Evolutionary conservation across 805 yeast species (phyloP).

Genomic region (Barnettozyma vustinii): DNA sequence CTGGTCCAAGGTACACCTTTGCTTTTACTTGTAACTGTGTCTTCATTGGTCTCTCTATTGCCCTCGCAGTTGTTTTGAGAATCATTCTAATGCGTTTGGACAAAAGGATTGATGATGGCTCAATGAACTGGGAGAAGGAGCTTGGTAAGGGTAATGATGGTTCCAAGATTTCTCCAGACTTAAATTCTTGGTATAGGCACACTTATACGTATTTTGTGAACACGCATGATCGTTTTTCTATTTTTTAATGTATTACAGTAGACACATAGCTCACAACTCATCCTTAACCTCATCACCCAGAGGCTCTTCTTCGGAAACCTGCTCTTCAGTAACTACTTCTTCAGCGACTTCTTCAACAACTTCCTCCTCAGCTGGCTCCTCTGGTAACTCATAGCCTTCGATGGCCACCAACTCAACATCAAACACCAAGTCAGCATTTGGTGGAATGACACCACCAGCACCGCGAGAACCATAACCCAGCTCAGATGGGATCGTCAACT

Average conservation of each 20-base stretch:
- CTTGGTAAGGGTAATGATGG: constrained; percentile 40
- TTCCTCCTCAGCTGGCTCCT: constrained; percentile 1
- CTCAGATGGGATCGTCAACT: constrained; percentile 69
- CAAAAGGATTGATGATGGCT: constrained; percentile 37
- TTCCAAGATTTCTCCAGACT: constrained; percentile 36
- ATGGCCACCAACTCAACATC: constrained; percentile 60
- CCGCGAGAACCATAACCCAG: constrained; percentile 76
- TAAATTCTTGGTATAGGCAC: constrained; percentile 29
- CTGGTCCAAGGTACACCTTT: constrained; percentile 41
- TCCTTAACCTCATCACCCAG: constrained; percentile 1
- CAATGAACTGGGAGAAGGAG: constrained; percentile 46
- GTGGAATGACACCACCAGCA: constrained; percentile 74
- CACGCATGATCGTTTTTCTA: neutral
- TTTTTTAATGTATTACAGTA: neutral
- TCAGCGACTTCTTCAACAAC: neutral
- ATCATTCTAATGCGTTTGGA: constrained; percentile 35
- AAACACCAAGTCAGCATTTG: constrained; percentile 67
- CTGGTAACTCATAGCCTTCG: constrained; percentile 27
- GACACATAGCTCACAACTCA: neutral
- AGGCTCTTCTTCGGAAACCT: neutral
- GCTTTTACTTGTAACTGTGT: constrained; percentile 47
- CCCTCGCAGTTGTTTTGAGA: constrained; percentile 34
- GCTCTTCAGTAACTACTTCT: neutral
- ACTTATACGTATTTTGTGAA: neutral
- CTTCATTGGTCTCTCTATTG: constrained; percentile 37